Conservation (phyloP, 164 flowering plant species). For the Paratinospora sagittata region DNA sequence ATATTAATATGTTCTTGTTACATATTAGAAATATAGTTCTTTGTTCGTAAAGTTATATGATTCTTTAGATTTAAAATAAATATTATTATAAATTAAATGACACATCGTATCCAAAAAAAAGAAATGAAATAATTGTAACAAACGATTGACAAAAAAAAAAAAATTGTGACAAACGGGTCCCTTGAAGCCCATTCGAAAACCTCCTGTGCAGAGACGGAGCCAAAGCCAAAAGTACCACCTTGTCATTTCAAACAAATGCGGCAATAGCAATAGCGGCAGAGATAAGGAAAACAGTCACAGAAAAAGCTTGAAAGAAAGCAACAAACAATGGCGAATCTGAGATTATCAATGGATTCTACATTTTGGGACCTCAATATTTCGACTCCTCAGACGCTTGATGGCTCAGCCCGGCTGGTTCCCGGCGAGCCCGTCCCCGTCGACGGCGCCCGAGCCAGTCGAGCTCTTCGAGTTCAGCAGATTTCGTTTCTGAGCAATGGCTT, state of each 20-base stretch:
- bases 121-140: no score
- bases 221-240: not conserved
- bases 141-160: no score
- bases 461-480: conserved; percentile 61
- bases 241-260: not conserved
- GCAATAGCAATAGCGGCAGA: no score
- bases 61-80: no score
- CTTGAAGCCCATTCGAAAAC: no score
- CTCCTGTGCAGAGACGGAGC: no score
- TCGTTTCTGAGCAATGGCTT: conserved; percentile 51
- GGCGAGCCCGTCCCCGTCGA: conserved; percentile 68
- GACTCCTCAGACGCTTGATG: conserved; percentile 52
- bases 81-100: no score
- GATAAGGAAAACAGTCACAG: not conserved
- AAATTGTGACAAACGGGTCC: no score
- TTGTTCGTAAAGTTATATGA: no score
- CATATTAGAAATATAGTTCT: no score
- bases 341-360: conserved; percentile 67
- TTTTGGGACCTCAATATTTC: conserved; percentile 68
- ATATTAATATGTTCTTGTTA: no score
- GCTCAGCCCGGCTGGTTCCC: conserved; percentile 51
- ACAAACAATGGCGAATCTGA: conserved; percentile 58
- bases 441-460: conserved; percentile 47
- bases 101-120: no score
- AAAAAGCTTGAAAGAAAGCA: not conserved